Conservation (phyloP, 176 grass and related monocot species). For the Oryza brachyantha region DNA sequence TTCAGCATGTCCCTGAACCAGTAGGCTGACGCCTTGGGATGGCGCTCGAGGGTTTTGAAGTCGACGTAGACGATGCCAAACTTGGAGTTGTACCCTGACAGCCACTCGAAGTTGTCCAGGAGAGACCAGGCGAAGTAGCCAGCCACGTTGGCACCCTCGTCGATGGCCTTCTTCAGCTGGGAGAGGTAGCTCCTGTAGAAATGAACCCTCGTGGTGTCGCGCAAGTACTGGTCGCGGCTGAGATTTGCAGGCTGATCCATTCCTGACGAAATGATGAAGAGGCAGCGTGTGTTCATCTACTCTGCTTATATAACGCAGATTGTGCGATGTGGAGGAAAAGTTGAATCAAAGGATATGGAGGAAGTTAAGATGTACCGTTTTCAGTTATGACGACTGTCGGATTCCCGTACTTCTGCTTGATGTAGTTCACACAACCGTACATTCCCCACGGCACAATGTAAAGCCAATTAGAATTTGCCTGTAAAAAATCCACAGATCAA, state of each 20-base stretch:
- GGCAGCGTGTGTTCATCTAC: background rate
- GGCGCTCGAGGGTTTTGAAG: constrained; percentile 39
- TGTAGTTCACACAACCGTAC: constrained; percentile 81
- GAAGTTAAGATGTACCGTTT: constrained; percentile 54
- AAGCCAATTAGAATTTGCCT: constrained; percentile 84
- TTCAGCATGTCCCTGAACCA: constrained; percentile 57
- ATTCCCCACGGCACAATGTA: constrained; percentile 82
- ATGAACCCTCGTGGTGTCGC: constrained; percentile 34
- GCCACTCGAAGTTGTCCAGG: constrained; percentile 68
- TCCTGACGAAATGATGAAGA: constrained; percentile 24
- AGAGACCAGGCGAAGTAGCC: constrained; percentile 80
- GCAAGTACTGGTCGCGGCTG: constrained; percentile 44
- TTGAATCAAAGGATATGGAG: background rate
- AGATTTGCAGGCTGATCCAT: constrained; percentile 67
- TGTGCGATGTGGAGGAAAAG: background rate
- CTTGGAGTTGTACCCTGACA: constrained; percentile 49
- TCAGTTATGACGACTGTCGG: constrained; percentile 64
- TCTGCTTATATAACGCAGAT: background rate
- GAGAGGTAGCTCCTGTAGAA: constrained; percentile 55
- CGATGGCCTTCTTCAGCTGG: constrained; percentile 50
- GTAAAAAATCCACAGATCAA: background rate
- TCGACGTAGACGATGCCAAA: constrained; percentile 63
- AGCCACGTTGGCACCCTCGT: constrained; percentile 50
- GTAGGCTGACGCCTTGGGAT: constrained; percentile 60
- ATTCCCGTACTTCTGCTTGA: constrained; percentile 73